Base-by-base conservation (phyloP, 1,284 basidiomycete genomes). In the Apiotrichum porosum region DNA sequence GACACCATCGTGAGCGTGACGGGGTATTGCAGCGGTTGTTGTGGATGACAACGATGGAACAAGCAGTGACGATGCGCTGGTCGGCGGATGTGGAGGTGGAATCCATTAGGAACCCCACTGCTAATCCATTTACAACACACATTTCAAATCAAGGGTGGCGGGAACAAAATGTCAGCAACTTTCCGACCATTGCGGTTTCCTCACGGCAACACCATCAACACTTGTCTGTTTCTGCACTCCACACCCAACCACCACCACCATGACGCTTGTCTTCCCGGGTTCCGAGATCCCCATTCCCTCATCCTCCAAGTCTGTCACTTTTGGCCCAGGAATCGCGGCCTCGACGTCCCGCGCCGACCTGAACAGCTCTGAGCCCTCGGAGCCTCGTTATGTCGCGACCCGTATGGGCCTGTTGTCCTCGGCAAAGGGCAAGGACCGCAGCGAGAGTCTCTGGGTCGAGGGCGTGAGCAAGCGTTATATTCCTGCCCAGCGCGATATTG, bases 401-500 rank as follows among this genome's bases (percentile, higher is more conserved):
- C 64, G 63, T 30, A 56, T 66, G 13, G 73, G 73, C 2, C 21
- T 63, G 28, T 49, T 74, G 23, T 43, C 58, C 9, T 56, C 49
- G 39, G 44, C 37, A 15, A 68, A 67, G 49, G 63, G 63, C 6
- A 65, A 65, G 41, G 41, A 42, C 46, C 23, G 39, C 26, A 52
- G 61, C 31, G 59, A 66, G 54, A 57, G 54, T 33, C 38, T 66
- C 6, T 74, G 68, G 67, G 62, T 75, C 4, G 69, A 73, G 42
- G 65, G 67, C 2, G 56, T 54, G 26, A 63, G 66, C 19, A 72
- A 69, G 50, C 60, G 73, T 72, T 78, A 78, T 58, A 65, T 73
- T 8, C 72, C 76, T 0, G 69, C 76, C 0, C 65, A 69, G 26
- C 69, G 71, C 6, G 76, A 78, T 47, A 65, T 74, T 10, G 76